These are phyloP conservation scores for Boletus austroedulis DNA, from an alignment of 1,284 basidiomycete genomes.

Conservation along the genomic window DNA sequence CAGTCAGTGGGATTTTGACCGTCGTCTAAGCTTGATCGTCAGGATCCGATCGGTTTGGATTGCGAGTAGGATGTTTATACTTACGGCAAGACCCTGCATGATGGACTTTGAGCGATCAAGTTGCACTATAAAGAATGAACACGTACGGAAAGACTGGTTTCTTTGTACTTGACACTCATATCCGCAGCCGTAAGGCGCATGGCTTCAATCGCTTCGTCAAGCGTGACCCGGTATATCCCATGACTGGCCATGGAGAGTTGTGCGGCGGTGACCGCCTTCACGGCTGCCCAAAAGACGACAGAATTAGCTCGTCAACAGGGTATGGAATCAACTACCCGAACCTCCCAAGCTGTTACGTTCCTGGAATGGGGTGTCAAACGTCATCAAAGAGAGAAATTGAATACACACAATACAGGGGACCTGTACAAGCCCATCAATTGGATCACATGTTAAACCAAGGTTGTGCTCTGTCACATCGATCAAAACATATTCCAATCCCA, in stretches of 20 bases:
- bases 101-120: conserved; percentile 4
- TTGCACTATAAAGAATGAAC: conserved; percentile 8
- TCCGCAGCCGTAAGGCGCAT: conserved; percentile 89
- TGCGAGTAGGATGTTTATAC: conserved; percentile 21
- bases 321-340: conserved; percentile 26
- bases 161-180: conserved; percentile 90
- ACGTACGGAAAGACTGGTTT: conserved; percentile 83
- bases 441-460: conserved; percentile 88
- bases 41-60: neutral
- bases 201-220: conserved; percentile 96
- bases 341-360: conserved; percentile 87
- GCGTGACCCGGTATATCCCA: conserved; percentile 81
- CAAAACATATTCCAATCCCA: conserved; percentile 4
- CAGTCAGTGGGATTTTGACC: conserved; percentile 72
- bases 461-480: conserved; percentile 63
- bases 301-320: conserved; percentile 7
- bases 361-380: conserved; percentile 35
- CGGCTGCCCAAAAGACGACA: conserved; percentile 46
- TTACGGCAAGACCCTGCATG: conserved; percentile 61
- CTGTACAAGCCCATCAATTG: conserved; percentile 89
- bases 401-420: conserved; percentile 86
- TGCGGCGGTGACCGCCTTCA: conserved; percentile 88
- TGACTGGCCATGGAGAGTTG: conserved; percentile 91
- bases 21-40: conserved; percentile 45
- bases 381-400: conserved; percentile 3